Evolutionary conservation across 1,284 basidiomycete genomes (phyloP).

Genomic region (Cryptococcus neoformans): DNA sequence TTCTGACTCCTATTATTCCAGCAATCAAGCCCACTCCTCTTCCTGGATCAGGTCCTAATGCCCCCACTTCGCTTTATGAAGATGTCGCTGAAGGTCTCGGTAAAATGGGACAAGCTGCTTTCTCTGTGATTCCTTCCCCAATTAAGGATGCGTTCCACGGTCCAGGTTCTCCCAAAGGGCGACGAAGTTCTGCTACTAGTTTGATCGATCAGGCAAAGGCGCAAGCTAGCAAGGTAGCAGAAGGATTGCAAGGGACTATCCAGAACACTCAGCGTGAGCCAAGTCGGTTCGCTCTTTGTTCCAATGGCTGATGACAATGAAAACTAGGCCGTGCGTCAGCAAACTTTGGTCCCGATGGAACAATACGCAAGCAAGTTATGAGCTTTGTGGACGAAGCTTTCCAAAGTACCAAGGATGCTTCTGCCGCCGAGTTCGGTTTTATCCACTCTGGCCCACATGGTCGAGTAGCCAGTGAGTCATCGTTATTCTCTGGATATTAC

Average conservation of each 20-base stretch:
- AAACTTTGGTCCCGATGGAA: constrained; percentile 12
- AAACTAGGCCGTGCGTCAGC: constrained; percentile 13
- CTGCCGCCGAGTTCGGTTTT: not conserved
- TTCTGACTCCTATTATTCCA: constrained; percentile 6
- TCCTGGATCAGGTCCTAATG: constrained; percentile 24
- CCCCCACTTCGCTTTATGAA: constrained; percentile 30
- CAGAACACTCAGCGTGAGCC: constrained; percentile 13
- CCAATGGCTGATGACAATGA: not conserved
- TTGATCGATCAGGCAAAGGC: constrained; percentile 23
- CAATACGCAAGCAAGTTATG: constrained; percentile 9
- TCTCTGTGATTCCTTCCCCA: constrained; percentile 25
- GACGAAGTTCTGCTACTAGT: constrained; percentile 16
- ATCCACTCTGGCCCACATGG: not conserved
- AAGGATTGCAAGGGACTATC: constrained; percentile 15
- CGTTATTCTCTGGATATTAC: not conserved
- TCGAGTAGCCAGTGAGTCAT: not conserved
- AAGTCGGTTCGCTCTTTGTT: not conserved
- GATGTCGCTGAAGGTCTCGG: constrained; percentile 36
- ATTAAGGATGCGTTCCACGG: constrained; percentile 28
- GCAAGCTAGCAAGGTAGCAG: constrained; percentile 14
- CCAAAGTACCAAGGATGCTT: not conserved
- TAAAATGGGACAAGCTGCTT: constrained; percentile 38
- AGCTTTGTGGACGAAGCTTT: constrained; percentile 3
- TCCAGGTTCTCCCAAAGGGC: not conserved
- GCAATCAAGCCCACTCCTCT: constrained; percentile 14